Conservation (phyloP, 179 eudicot genomes). For the Patellifolia procumbens region DNA sequence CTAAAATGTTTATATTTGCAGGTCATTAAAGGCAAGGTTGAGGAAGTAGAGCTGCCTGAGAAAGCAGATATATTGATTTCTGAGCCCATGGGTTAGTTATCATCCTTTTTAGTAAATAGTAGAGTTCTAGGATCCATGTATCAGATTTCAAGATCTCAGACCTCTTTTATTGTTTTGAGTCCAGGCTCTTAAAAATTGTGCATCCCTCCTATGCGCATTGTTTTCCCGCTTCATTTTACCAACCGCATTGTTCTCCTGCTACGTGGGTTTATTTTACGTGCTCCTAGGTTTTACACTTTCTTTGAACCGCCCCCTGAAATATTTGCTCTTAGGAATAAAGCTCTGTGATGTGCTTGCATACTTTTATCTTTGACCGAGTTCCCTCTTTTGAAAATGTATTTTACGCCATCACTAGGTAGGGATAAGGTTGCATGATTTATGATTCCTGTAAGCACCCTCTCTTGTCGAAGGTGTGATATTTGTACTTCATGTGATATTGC, state of each 20-base stretch:
- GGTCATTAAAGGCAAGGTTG: conserved; percentile 97
- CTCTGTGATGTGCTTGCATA: neutral
- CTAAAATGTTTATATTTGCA: conserved; percentile 31
- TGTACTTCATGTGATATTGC: neutral
- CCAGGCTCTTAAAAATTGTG: neutral
- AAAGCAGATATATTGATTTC: conserved; percentile 94
- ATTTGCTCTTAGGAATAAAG: neutral
- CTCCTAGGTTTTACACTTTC: neutral
- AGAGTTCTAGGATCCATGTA: neutral
- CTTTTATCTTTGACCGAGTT: neutral
- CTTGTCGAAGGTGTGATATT: neutral
- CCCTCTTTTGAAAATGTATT: neutral
- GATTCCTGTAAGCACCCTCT: neutral
- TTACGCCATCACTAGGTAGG: neutral
- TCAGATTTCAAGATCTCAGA: neutral
- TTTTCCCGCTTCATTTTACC: too few species aligned
- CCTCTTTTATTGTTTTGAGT: neutral
- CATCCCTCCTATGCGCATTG: neutral
- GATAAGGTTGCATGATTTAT: neutral
- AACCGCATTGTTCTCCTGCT: too few species aligned
- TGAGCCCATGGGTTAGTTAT: conserved; percentile 87
- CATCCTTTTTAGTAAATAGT: conserved; percentile 1
- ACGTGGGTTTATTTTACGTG: neutral
- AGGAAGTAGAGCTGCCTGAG: conserved; percentile 91
- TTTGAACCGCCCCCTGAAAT: neutral